Evolutionary conservation across 306 rosid genomes (phyloP).

Genomic region (Cucumis melo): DNA sequence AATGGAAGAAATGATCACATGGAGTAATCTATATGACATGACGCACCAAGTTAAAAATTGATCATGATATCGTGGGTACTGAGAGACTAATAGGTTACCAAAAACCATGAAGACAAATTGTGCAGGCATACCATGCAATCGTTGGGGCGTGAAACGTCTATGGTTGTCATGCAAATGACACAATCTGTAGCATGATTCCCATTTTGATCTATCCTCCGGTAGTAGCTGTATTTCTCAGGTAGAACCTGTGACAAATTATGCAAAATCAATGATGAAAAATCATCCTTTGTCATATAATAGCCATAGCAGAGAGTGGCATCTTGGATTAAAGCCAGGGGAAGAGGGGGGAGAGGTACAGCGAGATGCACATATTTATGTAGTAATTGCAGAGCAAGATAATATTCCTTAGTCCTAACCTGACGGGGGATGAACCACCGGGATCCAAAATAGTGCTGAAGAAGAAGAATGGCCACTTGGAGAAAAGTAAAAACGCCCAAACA

Average conservation of each 20-base stretch:
- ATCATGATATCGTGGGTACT: neutral
- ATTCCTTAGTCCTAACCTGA: conserved; percentile 42
- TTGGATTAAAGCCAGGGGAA: neutral
- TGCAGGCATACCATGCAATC: conserved; percentile 70
- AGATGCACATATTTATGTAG: neutral
- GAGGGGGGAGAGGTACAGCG: neutral
- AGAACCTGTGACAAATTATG: conserved; percentile 50
- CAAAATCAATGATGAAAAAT: neutral
- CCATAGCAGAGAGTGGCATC: neutral
- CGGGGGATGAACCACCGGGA: conserved; percentile 98
- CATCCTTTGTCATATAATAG: neutral
- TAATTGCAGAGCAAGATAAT: neutral
- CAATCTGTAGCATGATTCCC: conserved; percentile 58
- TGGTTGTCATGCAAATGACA: conserved; percentile 91
- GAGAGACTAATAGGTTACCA: neutral
- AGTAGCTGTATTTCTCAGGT: conserved; percentile 89
- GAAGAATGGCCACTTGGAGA: conserved; percentile 72
- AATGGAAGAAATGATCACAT: conserved; percentile 95
- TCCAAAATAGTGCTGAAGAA: conserved; percentile 90
- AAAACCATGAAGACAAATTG: neutral
- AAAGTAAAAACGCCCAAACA: conserved; percentile 48
- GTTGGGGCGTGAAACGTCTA: conserved; percentile 51
- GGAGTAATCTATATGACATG: conserved; percentile 65
- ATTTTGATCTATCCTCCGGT: conserved; percentile 54
- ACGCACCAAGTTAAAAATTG: conserved; percentile 11